Conservation (phyloP, 345 rosid species). For the Dimocarpus longan region DNA sequence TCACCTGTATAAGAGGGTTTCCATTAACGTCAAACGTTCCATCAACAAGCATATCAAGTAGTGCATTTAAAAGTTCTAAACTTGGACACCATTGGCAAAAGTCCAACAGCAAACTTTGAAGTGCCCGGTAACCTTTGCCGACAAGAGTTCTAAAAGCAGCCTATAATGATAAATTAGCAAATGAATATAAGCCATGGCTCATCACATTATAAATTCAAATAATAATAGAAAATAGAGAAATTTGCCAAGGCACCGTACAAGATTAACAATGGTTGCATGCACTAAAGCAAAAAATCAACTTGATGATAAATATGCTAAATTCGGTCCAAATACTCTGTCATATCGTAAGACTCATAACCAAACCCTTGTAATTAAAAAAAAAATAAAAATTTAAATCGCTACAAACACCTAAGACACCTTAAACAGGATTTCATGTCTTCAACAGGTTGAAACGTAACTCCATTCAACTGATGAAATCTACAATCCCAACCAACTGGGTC, state of each 20-base stretch:
- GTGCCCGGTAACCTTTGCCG: slow-evolving; percentile 90
- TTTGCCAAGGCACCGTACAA: neutral
- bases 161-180: slow-evolving; percentile 40
- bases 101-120: slow-evolving; percentile 87
- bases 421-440: neutral
- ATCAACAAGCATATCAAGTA: slow-evolving; percentile 98
- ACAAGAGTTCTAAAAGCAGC: slow-evolving; percentile 85
- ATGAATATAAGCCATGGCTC: slow-evolving; percentile 10
- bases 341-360: neutral
- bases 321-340: neutral
- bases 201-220: neutral
- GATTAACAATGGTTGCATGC: neutral
- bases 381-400: neutral
- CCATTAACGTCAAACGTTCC: slow-evolving; percentile 76
- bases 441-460: neutral
- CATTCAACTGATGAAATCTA: neutral
- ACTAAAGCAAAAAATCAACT: neutral
- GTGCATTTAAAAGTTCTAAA: slow-evolving; percentile 75
- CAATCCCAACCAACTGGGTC: neutral
- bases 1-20: slow-evolving; percentile 74
- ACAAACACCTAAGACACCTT: neutral
- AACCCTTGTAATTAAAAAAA: neutral
- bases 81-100: slow-evolving; percentile 81
- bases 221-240: slow-evolving; percentile 8
- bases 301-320: slow-evolving; percentile 1